Percentiles rank a stretch among this genome's conserved stretches.
These are phyloP conservation scores for Glonium stellatum DNA, from an alignment of 495 filamentous ascomycete species.

Conservation along the genomic window DNA sequence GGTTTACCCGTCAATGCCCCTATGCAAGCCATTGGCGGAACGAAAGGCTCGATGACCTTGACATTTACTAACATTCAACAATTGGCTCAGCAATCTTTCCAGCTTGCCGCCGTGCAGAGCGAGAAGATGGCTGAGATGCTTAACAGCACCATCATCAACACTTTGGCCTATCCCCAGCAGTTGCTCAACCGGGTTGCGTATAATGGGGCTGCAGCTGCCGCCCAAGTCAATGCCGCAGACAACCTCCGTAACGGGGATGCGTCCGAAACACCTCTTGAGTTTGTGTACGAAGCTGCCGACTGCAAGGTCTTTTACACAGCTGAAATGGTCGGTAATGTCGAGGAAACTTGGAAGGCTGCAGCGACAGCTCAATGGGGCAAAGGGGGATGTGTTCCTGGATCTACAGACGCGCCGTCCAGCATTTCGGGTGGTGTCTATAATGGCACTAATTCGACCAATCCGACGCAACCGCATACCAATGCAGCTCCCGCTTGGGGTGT, in stretches of 20 bases:
- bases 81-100: background rate
- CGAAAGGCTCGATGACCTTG: constrained; percentile 21
- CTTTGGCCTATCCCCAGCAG: constrained; percentile 11
- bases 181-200: constrained; percentile 11
- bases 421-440: background rate
- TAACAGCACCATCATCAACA: constrained; percentile 23
- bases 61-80: constrained; percentile 9
- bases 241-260: constrained; percentile 20
- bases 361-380: constrained; percentile 28
- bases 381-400: constrained; percentile 21
- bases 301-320: constrained; percentile 27
- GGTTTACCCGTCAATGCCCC: constrained; percentile 19
- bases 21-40: constrained; percentile 27
- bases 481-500: background rate
- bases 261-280: constrained; percentile 19
- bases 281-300: constrained; percentile 29
- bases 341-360: constrained; percentile 20
- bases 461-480: background rate
- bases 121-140: constrained; percentile 8
- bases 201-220: constrained; percentile 1
- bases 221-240: constrained; percentile 23
- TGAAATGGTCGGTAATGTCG: constrained; percentile 13
- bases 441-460: background rate
- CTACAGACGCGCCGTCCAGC: background rate
- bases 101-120: constrained; percentile 4